These are phyloP conservation scores for Closterium sp. DNA, from an alignment of 139 green algal genomes.

Conservation along the genomic window DNA sequence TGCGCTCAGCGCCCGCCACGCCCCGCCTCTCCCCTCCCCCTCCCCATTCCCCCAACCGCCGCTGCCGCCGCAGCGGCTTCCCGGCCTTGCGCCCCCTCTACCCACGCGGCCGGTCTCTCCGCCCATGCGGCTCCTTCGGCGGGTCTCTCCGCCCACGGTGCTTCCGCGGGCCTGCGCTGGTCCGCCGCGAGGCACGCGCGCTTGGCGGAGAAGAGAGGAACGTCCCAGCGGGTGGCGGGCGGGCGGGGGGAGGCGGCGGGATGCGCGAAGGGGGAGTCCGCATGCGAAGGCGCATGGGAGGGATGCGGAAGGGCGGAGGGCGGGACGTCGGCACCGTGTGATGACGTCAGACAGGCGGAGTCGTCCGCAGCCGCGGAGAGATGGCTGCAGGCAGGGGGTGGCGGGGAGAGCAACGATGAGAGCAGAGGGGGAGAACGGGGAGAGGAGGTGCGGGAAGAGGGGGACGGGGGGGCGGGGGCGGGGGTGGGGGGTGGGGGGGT, in stretches of 20 bases:
- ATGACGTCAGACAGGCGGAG: background rate
- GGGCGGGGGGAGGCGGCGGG: background rate
- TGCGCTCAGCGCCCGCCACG: background rate
- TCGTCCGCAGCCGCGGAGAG: background rate
- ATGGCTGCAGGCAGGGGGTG: background rate
- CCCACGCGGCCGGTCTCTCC: background rate
- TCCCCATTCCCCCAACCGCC: background rate
- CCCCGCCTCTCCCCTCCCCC: background rate
- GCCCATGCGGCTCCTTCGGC: background rate
- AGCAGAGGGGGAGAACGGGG: too few species aligned
- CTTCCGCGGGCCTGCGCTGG: background rate
- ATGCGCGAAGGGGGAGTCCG: background rate
- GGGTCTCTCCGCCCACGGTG: too few species aligned
- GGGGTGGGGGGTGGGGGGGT: too few species aligned
- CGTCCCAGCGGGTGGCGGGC: background rate
- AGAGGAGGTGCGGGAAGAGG: too few species aligned
- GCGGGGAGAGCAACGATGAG: background rate
- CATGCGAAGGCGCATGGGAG: too few species aligned
- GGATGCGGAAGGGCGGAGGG: background rate
- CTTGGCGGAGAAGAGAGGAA: background rate
- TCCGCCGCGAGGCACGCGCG: background rate
- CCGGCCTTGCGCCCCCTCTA: background rate
- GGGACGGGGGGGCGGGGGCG: too few species aligned
- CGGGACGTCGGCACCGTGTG: background rate
- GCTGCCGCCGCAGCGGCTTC: background rate